Conservation (phyloP, 2,329 filamentous ascomycete species). For the Neonectria faginata region DNA sequence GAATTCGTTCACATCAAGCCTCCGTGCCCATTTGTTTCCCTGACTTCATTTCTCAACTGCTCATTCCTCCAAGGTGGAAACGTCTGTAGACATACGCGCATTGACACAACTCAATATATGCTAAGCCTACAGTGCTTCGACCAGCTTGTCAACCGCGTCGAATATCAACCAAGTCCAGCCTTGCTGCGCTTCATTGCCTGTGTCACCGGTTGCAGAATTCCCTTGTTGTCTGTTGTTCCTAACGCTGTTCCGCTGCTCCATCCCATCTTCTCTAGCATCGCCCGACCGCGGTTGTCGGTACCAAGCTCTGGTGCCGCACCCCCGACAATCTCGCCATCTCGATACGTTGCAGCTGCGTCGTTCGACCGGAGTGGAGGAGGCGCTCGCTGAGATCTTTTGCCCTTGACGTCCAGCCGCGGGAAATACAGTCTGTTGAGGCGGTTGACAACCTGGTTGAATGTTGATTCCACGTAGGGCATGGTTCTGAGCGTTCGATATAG, state of each 20-base stretch:
- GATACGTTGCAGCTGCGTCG: conserved; percentile 62
- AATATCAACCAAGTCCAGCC: conserved; percentile 77
- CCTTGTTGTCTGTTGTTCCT: conserved; percentile 85
- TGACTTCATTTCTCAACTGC: not conserved
- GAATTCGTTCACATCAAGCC: conserved; percentile 70
- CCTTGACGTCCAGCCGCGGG: conserved; percentile 60
- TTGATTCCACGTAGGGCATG: conserved; percentile 66
- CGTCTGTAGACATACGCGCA: no score
- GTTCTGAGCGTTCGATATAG: conserved; percentile 81
- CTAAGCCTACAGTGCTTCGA: no score
- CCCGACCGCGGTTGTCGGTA: conserved; percentile 82
- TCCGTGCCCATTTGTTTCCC: conserved; percentile 20
- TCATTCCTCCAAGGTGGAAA: no score
- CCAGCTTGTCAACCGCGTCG: conserved; percentile 58
- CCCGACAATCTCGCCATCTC: conserved; percentile 90
- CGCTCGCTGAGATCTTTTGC: conserved; percentile 50
- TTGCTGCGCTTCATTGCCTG: conserved; percentile 90
- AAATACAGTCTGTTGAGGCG: conserved; percentile 65
- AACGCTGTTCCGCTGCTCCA: conserved; percentile 90
- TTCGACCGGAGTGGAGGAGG: conserved; percentile 41
- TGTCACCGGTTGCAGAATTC: conserved; percentile 85
- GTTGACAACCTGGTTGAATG: conserved; percentile 57
- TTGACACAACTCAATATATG: no score
- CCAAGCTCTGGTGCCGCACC: conserved; percentile 86
- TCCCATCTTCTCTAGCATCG: conserved; percentile 96